Base-by-base conservation (phyloP, 2,329 filamentous ascomycete genomes). In the Onygenales sp. region DNA sequence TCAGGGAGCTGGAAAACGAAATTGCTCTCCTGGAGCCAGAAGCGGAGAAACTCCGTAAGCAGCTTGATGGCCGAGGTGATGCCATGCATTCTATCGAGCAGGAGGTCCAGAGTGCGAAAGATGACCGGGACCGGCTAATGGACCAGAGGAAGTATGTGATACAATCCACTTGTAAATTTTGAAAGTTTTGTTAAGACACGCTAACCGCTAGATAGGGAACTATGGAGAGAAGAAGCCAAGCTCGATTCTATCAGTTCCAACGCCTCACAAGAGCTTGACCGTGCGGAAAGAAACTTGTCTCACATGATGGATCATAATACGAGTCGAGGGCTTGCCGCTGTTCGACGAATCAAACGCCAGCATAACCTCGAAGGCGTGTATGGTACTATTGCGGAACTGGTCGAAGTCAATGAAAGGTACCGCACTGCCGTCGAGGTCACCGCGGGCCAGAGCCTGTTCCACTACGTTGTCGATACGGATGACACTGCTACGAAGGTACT, bases 381-480 rank as follows among this genome's bases (percentile, higher is more conserved):
- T 66, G 93, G 94, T 49, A 95, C 91, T 0, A 72, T 98, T 39
- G 91, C 92, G 4, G 94, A 98, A 67, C 80, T 98, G n/a, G 83
- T 97, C 62, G 83, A 90, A 52, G 89, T 95, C 48, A 82, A 78
- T 54, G 89, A 95, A 51, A 81, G 83, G 51, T 97, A 95, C 70
- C 84, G 90, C 56, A 83, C 91, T 9, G 89, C 93, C 2, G 86
- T 94, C 8, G 93, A 98, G 70, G 89, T 95, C 61, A 93, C 91
- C 50, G 93, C 92, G 2, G 93, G 93, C 14, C 85, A 85, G 58
- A 95, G 89, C 66, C 77, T 98, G 7, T 98, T 98, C 72, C 89
- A 98, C 70, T 95, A 95, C 60, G 84, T 98, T 9, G 92, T 97
- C 43, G 92, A 98, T 67, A 92, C 86, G 49, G 89, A 94, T 56